Conservation (phyloP, 2,329 filamentous ascomycete genomes). For the Juglanconis sp. region DNA sequence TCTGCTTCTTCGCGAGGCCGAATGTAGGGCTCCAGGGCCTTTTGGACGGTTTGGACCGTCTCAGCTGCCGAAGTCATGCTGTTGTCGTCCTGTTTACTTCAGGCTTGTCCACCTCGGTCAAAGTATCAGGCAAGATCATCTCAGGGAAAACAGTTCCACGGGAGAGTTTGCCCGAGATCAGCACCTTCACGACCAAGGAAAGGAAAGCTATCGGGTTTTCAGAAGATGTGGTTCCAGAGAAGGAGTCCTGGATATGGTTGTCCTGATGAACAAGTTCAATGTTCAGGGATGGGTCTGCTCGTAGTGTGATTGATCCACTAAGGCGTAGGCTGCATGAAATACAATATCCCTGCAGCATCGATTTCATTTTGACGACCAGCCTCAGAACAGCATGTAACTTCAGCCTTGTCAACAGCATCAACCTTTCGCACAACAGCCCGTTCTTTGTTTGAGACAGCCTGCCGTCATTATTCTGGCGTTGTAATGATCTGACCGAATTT, state of each 20-base stretch:
- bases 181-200: no score
- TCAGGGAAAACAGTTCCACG: neutral
- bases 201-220: neutral
- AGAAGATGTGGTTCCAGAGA: neutral
- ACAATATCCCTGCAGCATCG: neutral
- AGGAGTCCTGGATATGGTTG: no score
- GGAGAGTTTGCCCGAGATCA: no score
- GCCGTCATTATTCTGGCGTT: neutral
- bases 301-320: no score
- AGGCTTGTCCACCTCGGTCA: neutral
- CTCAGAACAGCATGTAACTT: constrained; percentile 16
- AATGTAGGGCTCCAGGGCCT: constrained; percentile 49
- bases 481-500: constrained; percentile 17
- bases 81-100: neutral
- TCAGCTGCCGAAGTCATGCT: constrained; percentile 31
- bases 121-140: neutral
- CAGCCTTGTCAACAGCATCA: constrained; percentile 15
- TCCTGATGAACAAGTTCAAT: no score
- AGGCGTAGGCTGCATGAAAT: no score
- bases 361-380: constrained; percentile 15
- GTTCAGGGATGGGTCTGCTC: no score
- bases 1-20: constrained; percentile 56
- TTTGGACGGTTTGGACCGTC: constrained; percentile 36
- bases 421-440: neutral
- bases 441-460: neutral